Percentiles rank a stretch among this genome's conserved stretches.
These are phyloP conservation scores for Protostelium mycophagum DNA, from an alignment of 78 protist species.

Conservation along the genomic window DNA sequence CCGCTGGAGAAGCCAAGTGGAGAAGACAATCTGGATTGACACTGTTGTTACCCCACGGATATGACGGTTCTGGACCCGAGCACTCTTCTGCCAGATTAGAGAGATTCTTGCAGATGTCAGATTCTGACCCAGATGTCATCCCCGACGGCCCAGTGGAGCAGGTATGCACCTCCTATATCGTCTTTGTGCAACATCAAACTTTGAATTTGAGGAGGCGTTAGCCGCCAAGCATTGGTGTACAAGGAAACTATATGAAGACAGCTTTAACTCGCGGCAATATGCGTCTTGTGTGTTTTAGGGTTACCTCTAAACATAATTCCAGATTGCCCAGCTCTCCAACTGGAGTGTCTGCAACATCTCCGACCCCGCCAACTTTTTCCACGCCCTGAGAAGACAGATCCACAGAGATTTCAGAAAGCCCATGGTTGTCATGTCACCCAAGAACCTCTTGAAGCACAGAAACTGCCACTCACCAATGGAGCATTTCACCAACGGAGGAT, in stretches of 20 bases:
- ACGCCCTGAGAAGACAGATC: conserved; percentile 92
- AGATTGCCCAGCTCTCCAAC: conserved; percentile 46
- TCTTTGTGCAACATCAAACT: no score
- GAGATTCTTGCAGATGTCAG: conserved; percentile 80
- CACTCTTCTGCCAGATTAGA: conserved; percentile 92
- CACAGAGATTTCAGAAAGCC: conserved; percentile 95
- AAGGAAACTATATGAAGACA: conserved; percentile 2
- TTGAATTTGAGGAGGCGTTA: no score
- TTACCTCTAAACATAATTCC: background rate
- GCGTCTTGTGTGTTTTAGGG: background rate
- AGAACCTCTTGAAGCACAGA: conserved; percentile 69
- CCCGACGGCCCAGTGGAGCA: conserved; percentile 5
- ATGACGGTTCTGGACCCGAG: conserved; percentile 97
- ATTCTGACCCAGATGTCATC: conserved; percentile 50
- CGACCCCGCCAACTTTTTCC: conserved; percentile 97
- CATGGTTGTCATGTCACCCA: conserved; percentile 83
- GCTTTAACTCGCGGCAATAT: no score
- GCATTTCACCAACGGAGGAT: conserved; percentile 44
- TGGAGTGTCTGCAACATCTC: conserved; percentile 78
- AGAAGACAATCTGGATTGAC: conserved; percentile 77
- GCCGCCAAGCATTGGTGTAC: no score
- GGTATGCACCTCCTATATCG: background rate
- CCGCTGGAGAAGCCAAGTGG: conserved; percentile 92
- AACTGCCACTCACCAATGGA: conserved; percentile 19
- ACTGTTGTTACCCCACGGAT: conserved; percentile 94